Percentiles rank a stretch among this genome's conserved stretches.
Conservation (phyloP, 331 rosid genomes). For the Erythrophleum ivorense region DNA sequence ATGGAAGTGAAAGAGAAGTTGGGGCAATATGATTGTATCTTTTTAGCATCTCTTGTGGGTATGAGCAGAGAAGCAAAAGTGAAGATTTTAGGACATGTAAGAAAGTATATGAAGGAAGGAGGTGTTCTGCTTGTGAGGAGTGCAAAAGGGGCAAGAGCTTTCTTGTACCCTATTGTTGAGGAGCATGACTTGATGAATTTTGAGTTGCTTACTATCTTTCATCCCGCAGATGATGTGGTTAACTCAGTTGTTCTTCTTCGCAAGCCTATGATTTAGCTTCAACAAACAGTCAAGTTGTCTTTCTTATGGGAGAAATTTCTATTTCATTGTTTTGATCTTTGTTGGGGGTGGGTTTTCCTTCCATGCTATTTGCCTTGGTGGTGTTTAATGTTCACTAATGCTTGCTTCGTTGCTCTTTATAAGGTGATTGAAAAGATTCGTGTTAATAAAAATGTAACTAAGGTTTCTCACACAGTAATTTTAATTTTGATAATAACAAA, state of each 20-base stretch:
- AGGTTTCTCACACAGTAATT: background rate
- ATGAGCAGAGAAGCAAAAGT: slow-evolving; percentile 58
- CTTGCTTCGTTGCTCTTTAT: slow-evolving; percentile 22
- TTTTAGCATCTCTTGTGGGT: slow-evolving; percentile 84
- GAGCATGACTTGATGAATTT: slow-evolving; percentile 57
- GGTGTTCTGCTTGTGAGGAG: slow-evolving; percentile 68
- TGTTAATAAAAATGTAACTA: background rate
- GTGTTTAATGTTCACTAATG: slow-evolving; percentile 14
- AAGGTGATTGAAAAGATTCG: slow-evolving; percentile 11
- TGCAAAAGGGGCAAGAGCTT: slow-evolving; percentile 77
- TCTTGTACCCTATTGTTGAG: slow-evolving; percentile 72
- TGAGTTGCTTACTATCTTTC: slow-evolving; percentile 64
- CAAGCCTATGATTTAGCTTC: slow-evolving; percentile 48
- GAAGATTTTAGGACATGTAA: slow-evolving; percentile 58
- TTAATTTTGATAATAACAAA: background rate
- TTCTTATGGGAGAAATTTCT: slow-evolving; percentile 11
- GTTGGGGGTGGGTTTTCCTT: background rate
- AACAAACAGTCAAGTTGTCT: background rate
- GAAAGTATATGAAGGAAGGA: slow-evolving; percentile 71
- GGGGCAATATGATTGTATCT: slow-evolving; percentile 68
- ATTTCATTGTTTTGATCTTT: background rate
- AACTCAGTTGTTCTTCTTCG: slow-evolving; percentile 73
- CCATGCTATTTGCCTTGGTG: background rate
- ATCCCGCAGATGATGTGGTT: slow-evolving; percentile 70
- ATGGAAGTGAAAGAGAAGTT: slow-evolving; percentile 59